phyloP scores from a whole-genome alignment of 23 red algal genomes.

The Agarophyton chilense region DNA sequence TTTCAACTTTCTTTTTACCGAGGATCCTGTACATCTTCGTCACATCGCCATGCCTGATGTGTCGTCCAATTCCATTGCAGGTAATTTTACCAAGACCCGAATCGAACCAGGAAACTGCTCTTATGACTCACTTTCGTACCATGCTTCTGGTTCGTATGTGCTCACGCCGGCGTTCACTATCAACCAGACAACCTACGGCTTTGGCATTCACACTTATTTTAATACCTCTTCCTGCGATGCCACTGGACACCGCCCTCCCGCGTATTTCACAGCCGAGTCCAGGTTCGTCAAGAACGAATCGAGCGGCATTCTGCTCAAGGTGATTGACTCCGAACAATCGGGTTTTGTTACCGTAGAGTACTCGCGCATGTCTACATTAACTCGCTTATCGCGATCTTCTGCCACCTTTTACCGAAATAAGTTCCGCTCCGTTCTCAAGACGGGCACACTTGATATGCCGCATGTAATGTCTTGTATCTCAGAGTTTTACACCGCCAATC shows the following conservation, averaged over 20 bases:
- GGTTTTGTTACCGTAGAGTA: conserved; percentile 16
- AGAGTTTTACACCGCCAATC: conserved; percentile 27
- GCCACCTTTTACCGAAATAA: conserved; percentile 19
- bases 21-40: conserved; percentile 10
- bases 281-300: conserved; percentile 28
- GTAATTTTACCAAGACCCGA: conserved; percentile 1
- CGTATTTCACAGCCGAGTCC: conserved; percentile 5
- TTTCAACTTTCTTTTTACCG: conserved; percentile 21
- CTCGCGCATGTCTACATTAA: background rate
- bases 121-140: background rate
- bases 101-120: conserved; percentile 7
- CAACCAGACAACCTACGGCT: conserved; percentile 16
- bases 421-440: conserved; percentile 5
- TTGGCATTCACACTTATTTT: conserved; percentile 17
- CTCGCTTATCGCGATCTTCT: background rate
- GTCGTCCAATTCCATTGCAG: conserved; percentile 25
- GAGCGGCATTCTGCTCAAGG: conserved; percentile 22
- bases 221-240: background rate
- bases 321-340: conserved; percentile 10
- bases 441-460: conserved; percentile 12
- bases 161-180: conserved; percentile 14
- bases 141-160: conserved; percentile 5
- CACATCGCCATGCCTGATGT: conserved; percentile 33
- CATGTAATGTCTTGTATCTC: conserved; percentile 13
- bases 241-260: background rate